Conservation (phyloP, 148 eudicot genomes). For the Selenicereus undatus region DNA sequence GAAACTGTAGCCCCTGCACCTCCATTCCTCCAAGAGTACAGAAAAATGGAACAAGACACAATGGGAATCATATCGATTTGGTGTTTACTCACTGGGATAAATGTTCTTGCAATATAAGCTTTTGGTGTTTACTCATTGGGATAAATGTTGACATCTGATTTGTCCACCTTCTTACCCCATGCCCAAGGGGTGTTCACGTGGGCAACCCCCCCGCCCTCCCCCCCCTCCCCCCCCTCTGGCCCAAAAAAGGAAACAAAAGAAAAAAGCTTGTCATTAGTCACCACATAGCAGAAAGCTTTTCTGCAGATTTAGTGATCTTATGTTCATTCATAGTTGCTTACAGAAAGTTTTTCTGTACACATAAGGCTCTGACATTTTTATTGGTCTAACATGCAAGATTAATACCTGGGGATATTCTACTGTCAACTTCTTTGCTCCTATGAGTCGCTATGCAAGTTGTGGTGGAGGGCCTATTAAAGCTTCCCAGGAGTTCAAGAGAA, state of each 20-base stretch:
- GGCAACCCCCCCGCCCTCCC: too few species aligned
- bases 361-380: constrained; percentile 16
- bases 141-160: background rate
- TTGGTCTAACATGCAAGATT: constrained; percentile 37
- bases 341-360: background rate
- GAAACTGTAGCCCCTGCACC: background rate
- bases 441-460: constrained; percentile 97
- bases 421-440: constrained; percentile 98
- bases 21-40: background rate
- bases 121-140: background rate
- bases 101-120: background rate
- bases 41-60: background rate
- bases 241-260: background rate
- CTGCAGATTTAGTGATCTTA: background rate
- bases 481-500: constrained; percentile 78
- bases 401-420: constrained; percentile 99
- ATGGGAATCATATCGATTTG: background rate
- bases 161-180: background rate
- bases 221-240: too few species aligned
- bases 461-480: constrained; percentile 91
- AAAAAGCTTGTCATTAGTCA: background rate
- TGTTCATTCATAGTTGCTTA: constrained; percentile 5
- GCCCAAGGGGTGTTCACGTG: too few species aligned
- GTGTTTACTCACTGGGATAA: background rate
- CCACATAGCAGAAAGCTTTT: background rate